phyloP scores from a whole-genome alignment of 2,329 filamentous ascomycete genomes.

The Madurella fahalii region DNA sequence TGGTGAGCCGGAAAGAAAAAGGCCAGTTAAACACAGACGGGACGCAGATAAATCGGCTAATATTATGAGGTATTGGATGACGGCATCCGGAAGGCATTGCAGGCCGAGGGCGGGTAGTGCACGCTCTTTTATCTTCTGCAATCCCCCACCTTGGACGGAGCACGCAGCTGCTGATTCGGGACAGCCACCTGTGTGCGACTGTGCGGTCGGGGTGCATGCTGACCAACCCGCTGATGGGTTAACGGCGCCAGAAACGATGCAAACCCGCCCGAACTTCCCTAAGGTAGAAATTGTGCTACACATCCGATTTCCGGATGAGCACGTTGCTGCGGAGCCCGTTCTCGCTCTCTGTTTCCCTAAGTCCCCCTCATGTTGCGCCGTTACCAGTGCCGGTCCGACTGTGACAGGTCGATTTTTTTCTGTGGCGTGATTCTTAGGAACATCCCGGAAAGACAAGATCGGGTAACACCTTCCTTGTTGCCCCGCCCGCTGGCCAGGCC shows the following conservation, averaged over 20 bases:
- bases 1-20: background rate
- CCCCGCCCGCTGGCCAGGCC: background rate
- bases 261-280: no score
- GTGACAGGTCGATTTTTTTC: background rate
- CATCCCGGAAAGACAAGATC: background rate
- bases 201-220: background rate
- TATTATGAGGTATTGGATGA: background rate
- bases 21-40: background rate
- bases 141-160: background rate
- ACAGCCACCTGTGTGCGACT: background rate
- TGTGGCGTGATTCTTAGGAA: background rate
- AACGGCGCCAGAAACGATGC: no score
- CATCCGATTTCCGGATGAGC: no score
- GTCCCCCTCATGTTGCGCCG: no score
- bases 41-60: background rate
- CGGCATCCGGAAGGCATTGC: background rate
- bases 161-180: background rate
- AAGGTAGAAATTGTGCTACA: no score
- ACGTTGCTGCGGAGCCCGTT: no score
- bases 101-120: background rate
- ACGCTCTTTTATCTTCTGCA: background rate
- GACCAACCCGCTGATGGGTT: background rate
- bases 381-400: background rate
- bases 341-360: no score
- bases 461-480: conserved; percentile 1